These are phyloP conservation scores for Trichomonas vaginalis DNA, from an alignment of 208 protist genomes.

Conservation along the genomic window DNA sequence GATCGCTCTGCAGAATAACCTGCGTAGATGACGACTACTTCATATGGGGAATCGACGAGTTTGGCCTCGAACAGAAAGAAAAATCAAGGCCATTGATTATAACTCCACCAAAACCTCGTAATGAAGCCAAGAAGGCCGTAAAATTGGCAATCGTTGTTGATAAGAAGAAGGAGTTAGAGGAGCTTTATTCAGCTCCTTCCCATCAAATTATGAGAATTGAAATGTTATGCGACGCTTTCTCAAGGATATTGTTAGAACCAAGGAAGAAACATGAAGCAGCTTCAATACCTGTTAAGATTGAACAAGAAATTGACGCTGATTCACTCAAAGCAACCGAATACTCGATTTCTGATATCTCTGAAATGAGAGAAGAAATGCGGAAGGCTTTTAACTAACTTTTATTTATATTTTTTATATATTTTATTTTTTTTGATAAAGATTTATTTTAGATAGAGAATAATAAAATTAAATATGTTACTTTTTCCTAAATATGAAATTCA, in stretches of 20 bases:
- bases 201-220: not conserved
- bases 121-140: not conserved
- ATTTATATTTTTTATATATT: too few relatives aligned
- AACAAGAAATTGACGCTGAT: not conserved
- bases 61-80: not conserved
- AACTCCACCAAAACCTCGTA: not conserved
- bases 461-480: too few relatives aligned
- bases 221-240: not conserved
- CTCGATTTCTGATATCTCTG: not conserved
- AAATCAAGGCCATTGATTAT: not conserved
- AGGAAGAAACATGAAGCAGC: not conserved
- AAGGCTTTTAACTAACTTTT: not conserved
- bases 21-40: not conserved
- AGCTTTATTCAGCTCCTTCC: not conserved
- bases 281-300: not conserved
- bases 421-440: too few relatives aligned
- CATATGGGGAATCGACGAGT: not conserved
- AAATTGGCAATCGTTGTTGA: not conserved
- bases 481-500: too few relatives aligned
- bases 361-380: not conserved
- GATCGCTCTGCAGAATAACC: not conserved
- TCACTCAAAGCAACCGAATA: not conserved
- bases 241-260: not conserved
- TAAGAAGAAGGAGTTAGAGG: not conserved
- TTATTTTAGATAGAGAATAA: too few relatives aligned